phyloP scores from a whole-genome alignment of 768 basidiomycete species.

The Lentinula aciculospora region DNA sequence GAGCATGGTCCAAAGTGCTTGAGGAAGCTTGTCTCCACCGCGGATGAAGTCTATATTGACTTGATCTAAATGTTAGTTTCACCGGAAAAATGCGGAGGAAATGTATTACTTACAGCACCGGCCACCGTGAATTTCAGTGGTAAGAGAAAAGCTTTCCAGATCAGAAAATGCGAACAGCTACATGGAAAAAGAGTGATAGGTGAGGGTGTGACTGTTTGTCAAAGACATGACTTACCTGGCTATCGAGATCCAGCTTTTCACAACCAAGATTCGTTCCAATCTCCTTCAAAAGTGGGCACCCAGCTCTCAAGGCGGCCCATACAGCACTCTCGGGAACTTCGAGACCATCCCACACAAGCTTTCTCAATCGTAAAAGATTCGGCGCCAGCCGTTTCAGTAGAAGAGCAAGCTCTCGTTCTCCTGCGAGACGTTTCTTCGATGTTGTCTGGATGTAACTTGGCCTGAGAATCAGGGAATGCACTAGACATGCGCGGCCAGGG shows the following conservation, averaged over 20 bases:
- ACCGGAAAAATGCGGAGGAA: background rate
- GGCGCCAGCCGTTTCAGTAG: constrained; percentile 13
- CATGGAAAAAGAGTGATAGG: background rate
- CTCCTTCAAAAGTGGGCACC: constrained; percentile 17
- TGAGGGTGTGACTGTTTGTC: background rate
- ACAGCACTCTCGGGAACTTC: constrained; percentile 16
- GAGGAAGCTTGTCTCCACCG: constrained; percentile 12
- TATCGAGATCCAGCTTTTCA: constrained; percentile 11
- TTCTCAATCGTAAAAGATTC: constrained; percentile 12
- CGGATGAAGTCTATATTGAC: background rate
- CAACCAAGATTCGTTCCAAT: constrained; percentile 18
- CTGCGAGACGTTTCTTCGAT: constrained; percentile 10
- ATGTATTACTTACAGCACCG: background rate
- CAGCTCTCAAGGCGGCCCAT: constrained; percentile 16
- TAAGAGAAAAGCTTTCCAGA: constrained; percentile 16
- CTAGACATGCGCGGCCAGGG: constrained; percentile 11
- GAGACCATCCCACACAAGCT: constrained; percentile 21
- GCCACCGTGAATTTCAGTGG: constrained; percentile 6
- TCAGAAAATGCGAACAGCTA: constrained; percentile 19
- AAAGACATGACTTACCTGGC: constrained; percentile 13
- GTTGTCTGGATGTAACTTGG: constrained; percentile 14
- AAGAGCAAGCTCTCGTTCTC: constrained; percentile 10
- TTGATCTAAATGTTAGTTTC: background rate
- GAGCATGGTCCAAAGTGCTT: constrained; percentile 51
- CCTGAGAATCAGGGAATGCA: constrained; percentile 16